phyloP scores from a whole-genome alignment of 495 filamentous ascomycete genomes.

The Hyphodiscus hymeniophilus region DNA sequence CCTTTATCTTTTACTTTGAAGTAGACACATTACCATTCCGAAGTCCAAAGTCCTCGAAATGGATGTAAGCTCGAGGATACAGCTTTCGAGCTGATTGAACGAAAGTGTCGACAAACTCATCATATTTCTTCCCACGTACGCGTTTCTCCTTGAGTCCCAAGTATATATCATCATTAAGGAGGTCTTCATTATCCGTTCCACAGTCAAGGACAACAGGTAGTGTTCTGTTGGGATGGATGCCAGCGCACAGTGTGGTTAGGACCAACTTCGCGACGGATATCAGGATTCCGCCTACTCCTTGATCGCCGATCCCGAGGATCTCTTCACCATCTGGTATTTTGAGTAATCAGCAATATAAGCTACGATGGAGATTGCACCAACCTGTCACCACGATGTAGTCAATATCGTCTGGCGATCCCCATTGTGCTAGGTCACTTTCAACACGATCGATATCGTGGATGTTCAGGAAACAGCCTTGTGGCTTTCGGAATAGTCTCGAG shows the following conservation, averaged over 20 bases:
- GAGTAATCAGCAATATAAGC: too few species aligned
- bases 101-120: constrained; percentile 68
- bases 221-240: constrained; percentile 72
- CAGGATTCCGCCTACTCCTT: constrained; percentile 81
- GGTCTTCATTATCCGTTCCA: constrained; percentile 72
- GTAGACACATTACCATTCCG: constrained; percentile 29
- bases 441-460: constrained; percentile 50
- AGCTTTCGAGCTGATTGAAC: constrained; percentile 55
- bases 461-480: constrained; percentile 59
- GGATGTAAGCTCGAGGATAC: constrained; percentile 76
- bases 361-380: constrained; percentile 9
- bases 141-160: constrained; percentile 63
- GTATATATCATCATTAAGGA: constrained; percentile 76
- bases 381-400: constrained; percentile 89
- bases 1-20: neutral
- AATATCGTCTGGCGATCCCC: constrained; percentile 62
- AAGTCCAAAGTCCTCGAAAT: constrained; percentile 63
- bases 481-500: constrained; percentile 67
- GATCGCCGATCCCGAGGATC: constrained; percentile 86
- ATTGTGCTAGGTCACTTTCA: constrained; percentile 54
- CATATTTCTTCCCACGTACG: constrained; percentile 65
- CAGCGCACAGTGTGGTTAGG: constrained; percentile 75
- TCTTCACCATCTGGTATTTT: constrained; percentile 41
- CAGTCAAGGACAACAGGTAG: constrained; percentile 82
- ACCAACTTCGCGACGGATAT: constrained; percentile 81